Conservation (phyloP, 2,329 filamentous ascomycete species). For the Fusarium sororula region DNA sequence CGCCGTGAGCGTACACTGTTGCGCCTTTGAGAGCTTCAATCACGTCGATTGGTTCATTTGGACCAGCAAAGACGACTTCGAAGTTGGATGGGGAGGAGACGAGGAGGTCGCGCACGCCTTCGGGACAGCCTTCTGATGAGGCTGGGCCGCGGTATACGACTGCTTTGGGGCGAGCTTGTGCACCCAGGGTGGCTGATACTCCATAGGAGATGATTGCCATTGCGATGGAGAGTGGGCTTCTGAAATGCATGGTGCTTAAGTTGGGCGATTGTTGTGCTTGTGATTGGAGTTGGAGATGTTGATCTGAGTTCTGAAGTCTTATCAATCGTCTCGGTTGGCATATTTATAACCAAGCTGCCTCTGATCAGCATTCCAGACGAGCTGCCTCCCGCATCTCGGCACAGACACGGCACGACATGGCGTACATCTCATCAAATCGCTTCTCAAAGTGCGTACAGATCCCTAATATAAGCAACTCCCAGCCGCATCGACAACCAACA, state of each 20-base stretch:
- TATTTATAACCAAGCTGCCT: not conserved
- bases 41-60: not conserved
- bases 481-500: not conserved
- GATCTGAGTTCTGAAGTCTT: not conserved
- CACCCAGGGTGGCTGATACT: not conserved
- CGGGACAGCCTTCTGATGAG: not conserved
- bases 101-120: not conserved
- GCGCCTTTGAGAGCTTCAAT: not conserved
- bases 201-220: not conserved
- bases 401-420: not conserved
- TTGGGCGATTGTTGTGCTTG: too few relatives aligned
- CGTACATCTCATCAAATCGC: not conserved
- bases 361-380: not conserved
- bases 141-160: slow-evolving; percentile 12
- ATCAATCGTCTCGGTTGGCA: not conserved
- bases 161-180: not conserved
- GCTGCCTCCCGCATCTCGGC: not conserved
- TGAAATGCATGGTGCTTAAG: not conserved
- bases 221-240: not conserved
- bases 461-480: not conserved
- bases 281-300: too few relatives aligned
- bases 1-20: not conserved
- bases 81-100: not conserved
- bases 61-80: not conserved
- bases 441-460: not conserved